These are phyloP conservation scores for Castanea mollissima DNA, from an alignment of 306 rosid genomes.

Conservation along the genomic window DNA sequence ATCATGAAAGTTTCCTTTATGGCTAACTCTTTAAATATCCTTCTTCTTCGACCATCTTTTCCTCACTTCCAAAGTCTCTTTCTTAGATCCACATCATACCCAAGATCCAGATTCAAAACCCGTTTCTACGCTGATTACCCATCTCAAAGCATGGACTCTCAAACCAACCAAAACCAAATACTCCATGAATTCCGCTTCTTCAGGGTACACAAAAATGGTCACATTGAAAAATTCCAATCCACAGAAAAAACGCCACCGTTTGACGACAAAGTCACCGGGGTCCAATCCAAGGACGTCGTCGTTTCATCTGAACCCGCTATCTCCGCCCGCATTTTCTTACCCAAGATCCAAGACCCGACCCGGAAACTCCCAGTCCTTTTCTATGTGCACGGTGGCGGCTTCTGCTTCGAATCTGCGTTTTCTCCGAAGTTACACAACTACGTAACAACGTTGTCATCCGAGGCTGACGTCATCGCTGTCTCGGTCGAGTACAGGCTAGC, in stretches of 20 bases:
- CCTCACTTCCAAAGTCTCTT: background rate
- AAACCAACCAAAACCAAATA: background rate
- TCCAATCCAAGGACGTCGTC: conserved; percentile 33
- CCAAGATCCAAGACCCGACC: background rate
- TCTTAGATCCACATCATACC: background rate
- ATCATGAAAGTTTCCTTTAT: background rate
- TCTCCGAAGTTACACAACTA: conserved; percentile 7
- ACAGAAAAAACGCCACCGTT: conserved; percentile 18
- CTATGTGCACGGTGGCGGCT: conserved; percentile 43
- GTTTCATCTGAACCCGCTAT: conserved; percentile 26
- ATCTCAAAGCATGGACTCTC: too few species aligned
- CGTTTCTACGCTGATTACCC: background rate
- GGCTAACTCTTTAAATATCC: background rate
- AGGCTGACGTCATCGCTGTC: conserved; percentile 17
- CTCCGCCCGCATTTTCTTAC: conserved; percentile 37
- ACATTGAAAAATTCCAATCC: conserved; percentile 4
- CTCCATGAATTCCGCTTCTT: conserved; percentile 30
- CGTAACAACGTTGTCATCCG: conserved; percentile 19
- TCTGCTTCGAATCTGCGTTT: conserved; percentile 38
- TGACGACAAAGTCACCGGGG: conserved; percentile 12
- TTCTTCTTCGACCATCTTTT: background rate
- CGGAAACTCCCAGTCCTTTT: conserved; percentile 25
- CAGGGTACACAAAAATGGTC: conserved; percentile 27
- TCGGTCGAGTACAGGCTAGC: conserved; percentile 27
- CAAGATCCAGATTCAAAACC: background rate